Percentiles rank a stretch among this genome's conserved stretches.
Conservation (phyloP, 257 asterid genomes). For the Primulina tabacum region DNA sequence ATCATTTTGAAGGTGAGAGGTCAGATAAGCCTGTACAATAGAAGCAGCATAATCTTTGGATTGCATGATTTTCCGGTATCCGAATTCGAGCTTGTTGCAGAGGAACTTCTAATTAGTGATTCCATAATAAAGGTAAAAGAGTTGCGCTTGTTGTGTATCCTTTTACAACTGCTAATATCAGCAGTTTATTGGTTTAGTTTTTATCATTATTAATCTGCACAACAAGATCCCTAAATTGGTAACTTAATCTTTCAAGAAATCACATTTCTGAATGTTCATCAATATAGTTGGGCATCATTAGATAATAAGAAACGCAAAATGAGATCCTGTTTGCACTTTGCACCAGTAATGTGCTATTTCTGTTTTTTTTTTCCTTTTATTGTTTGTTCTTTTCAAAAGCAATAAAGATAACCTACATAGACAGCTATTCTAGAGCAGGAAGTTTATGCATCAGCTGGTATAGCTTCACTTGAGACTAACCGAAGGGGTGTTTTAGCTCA, state of each 20-base stretch:
- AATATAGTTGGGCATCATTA: conserved; percentile 9
- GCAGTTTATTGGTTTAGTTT: neutral
- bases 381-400: neutral
- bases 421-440: neutral
- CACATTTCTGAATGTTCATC: conserved; percentile 16
- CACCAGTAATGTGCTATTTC: neutral
- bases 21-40: conserved; percentile 77
- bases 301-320: neutral
- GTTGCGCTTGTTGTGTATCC: conserved; percentile 14
- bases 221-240: conserved; percentile 16
- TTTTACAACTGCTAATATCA: neutral
- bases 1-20: conserved; percentile 79
- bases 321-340: neutral
- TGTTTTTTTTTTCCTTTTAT: too few relatives aligned
- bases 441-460: too few relatives aligned
- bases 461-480: too few relatives aligned
- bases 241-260: conserved; percentile 5
- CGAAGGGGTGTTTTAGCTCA: too few relatives aligned
- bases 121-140: conserved; percentile 71
- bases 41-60: conserved; percentile 89
- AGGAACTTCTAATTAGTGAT: conserved; percentile 93
- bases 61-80: conserved; percentile 83
- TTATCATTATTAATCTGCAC: conserved; percentile 7
- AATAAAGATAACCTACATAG: neutral
- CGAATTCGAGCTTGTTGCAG: conserved; percentile 96